Evolutionary conservation across 352 stramenopile species (phyloP), one percentile per base, ranked within the genome.

Genomic region (Globisporangium spiculum): DNA sequence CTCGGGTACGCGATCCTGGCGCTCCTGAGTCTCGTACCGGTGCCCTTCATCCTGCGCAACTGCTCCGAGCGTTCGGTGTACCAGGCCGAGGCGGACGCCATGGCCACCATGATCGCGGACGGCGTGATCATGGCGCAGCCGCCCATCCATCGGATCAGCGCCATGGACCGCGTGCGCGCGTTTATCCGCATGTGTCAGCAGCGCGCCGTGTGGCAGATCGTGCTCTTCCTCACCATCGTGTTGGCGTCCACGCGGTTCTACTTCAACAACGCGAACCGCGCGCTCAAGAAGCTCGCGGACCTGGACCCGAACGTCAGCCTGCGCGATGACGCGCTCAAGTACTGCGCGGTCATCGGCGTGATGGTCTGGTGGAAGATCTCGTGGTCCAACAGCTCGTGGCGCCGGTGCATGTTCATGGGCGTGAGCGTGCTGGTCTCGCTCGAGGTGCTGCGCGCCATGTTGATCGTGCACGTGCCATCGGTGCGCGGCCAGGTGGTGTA

Each of bases 141-240:
- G 26, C 60, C 50, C 14, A 46, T 10, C 16, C 26, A 30, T n/a
- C 32, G n/a, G 38, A 5, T 63, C 52, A 50, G 8, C 1, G 64
- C 52, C 34, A 69, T 64, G 54, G 64, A 69, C 56, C 71, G 72
- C 26, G 48, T 76, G n/a, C 61, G 66, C 14, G 65, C 70, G 26
- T 81, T 92, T 68, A 83, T 89, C 62, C 77, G 82, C 57, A 89
- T 92, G 82, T 69, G 64, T 41, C 80, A 90, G 70, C 84, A 92
- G 67, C 82, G 82, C 26, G 82, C 84, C 56, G 75, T 92, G 73
- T 92, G 84, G 84, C 84, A 91, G 67, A 81, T 92, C 55, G 82
- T 90, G 70, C 72, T 90, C 44, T 92, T 90, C 70, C 66, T 90
- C 65, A 86, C 80, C 36, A 70, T 92, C 53, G 22, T 69, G 52